phyloP scores from a whole-genome alignment of 495 filamentous ascomycete genomes.

The Daldinia concentrica region DNA sequence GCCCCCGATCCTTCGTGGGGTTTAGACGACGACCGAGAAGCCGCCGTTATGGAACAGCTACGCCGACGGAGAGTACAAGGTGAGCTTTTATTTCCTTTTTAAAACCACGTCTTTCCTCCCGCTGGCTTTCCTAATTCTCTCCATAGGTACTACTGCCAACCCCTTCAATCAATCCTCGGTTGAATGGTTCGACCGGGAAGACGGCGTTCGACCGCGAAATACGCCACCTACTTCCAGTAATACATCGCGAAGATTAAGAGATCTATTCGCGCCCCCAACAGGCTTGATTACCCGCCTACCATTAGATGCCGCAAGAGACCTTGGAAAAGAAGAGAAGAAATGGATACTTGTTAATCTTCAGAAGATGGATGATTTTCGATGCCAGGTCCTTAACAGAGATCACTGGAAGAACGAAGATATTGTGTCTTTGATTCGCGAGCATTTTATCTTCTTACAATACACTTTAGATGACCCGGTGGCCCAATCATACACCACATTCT shows the following conservation, averaged over 20 bases:
- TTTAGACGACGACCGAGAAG: conserved; percentile 65
- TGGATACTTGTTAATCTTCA: conserved; percentile 97
- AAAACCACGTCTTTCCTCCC: background rate
- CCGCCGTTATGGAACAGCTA: conserved; percentile 73
- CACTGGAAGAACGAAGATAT: conserved; percentile 89
- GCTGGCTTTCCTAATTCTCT: conserved; percentile 13
- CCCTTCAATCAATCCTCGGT: conserved; percentile 82
- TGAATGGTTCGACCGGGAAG: conserved; percentile 74
- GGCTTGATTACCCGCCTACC: conserved; percentile 78
- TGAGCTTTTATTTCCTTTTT: conserved; percentile 36
- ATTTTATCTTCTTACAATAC: conserved; percentile 96
- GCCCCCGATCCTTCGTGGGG: conserved; percentile 63
- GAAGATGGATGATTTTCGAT: conserved; percentile 89
- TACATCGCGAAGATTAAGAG: conserved; percentile 69
- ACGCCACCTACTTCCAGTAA: background rate
- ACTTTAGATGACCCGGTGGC: conserved; percentile 80
- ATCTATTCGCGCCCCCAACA: conserved; percentile 91
- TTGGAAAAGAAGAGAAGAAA: conserved; percentile 85
- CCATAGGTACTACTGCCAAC: conserved; percentile 50
- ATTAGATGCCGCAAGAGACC: conserved; percentile 82
- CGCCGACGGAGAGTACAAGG: conserved; percentile 58
- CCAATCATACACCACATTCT: conserved; percentile 84
- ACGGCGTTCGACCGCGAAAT: conserved; percentile 17
- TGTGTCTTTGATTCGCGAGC: conserved; percentile 81
- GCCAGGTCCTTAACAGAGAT: conserved; percentile 91